Evolutionary conservation across 768 basidiomycete genomes (phyloP).

Genomic region (Coprinopsis sp.): DNA sequence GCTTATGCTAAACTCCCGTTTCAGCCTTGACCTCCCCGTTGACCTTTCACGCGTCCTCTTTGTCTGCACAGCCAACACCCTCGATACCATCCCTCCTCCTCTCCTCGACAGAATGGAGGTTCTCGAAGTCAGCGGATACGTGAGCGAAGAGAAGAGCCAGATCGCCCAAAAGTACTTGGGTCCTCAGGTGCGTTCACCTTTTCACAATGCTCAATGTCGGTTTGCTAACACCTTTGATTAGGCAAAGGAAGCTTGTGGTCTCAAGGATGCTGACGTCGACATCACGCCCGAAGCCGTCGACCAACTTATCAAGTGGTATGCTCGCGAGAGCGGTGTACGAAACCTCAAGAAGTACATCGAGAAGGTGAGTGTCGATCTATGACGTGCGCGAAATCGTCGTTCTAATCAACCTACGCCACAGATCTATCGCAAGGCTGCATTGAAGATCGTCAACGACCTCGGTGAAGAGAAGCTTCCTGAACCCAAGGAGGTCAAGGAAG

Average conservation of each 20-base stretch:
- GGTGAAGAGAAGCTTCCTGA: slow-evolving; percentile 86
- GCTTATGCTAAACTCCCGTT: background rate
- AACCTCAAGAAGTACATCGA: slow-evolving; percentile 98
- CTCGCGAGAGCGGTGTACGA: slow-evolving; percentile 93
- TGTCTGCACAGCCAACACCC: slow-evolving; percentile 94
- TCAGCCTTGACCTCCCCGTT: slow-evolving; percentile 92
- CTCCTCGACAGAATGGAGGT: slow-evolving; percentile 96
- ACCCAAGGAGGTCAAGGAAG: too few relatives aligned
- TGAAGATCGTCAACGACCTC: slow-evolving; percentile 86
- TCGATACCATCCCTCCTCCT: slow-evolving; percentile 91
- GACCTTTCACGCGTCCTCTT: slow-evolving; percentile 95
- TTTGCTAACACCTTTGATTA: slow-evolving; percentile 40
- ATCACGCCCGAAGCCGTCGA: slow-evolving; percentile 78
- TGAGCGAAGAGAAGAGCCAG: slow-evolving; percentile 85
- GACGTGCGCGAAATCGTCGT: background rate
- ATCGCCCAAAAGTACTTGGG: slow-evolving; percentile 87
- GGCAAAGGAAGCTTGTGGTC: slow-evolving; percentile 85
- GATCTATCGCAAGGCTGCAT: slow-evolving; percentile 96
- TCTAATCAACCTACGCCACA: slow-evolving; percentile 32
- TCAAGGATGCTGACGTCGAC: slow-evolving; percentile 78
- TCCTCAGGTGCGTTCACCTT: slow-evolving; percentile 47
- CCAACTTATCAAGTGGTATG: slow-evolving; percentile 92
- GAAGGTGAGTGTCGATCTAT: slow-evolving; percentile 52
- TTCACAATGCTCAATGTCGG: background rate
- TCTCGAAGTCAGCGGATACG: slow-evolving; percentile 90